Evolutionary conservation across 1,139 yeast species (phyloP).

Genomic region (Wickerhamomyces sp.): DNA sequence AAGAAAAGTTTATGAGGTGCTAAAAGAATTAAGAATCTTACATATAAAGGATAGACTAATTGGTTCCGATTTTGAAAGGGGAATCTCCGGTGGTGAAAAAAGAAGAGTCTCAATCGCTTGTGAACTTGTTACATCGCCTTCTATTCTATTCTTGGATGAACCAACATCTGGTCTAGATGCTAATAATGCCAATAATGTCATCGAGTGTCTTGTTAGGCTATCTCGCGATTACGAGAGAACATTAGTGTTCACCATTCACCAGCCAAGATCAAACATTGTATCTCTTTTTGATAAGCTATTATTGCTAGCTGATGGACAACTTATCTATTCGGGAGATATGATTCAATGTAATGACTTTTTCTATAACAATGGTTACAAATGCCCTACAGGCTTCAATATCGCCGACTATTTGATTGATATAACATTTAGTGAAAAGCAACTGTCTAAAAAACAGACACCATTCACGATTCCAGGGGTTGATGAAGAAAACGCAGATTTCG

Average conservation of each 20-base stretch:
- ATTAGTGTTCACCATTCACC: conserved; percentile 89
- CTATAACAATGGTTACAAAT: conserved; percentile 66
- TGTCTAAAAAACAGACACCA: conserved; percentile 8
- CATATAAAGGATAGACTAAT: conserved; percentile 80
- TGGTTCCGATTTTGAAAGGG: conserved; percentile 86
- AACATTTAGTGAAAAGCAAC: conserved; percentile 47
- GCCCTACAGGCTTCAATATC: conserved; percentile 87
- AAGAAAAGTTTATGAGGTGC: conserved; percentile 76
- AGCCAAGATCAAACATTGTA: conserved; percentile 95
- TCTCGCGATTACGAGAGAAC: conserved; percentile 83
- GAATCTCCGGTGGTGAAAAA: conserved; percentile 93
- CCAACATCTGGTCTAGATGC: conserved; percentile 96
- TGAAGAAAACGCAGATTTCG: conserved; percentile 23
- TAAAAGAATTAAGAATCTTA: conserved; percentile 78
- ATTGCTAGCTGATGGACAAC: conserved; percentile 76
- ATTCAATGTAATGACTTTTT: conserved; percentile 69
- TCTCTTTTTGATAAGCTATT: conserved; percentile 81
- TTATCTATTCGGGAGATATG: conserved; percentile 85
- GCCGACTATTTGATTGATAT: conserved; percentile 92
- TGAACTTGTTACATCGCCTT: conserved; percentile 82
- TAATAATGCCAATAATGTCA: conserved; percentile 86
- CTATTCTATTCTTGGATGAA: conserved; percentile 76
- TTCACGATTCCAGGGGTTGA: conserved; percentile 21
- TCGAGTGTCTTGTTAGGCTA: conserved; percentile 76
- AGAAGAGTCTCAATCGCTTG: conserved; percentile 88